phyloP scores from a whole-genome alignment of 169 alveolate species.

The Cryptosporidium canis region DNA sequence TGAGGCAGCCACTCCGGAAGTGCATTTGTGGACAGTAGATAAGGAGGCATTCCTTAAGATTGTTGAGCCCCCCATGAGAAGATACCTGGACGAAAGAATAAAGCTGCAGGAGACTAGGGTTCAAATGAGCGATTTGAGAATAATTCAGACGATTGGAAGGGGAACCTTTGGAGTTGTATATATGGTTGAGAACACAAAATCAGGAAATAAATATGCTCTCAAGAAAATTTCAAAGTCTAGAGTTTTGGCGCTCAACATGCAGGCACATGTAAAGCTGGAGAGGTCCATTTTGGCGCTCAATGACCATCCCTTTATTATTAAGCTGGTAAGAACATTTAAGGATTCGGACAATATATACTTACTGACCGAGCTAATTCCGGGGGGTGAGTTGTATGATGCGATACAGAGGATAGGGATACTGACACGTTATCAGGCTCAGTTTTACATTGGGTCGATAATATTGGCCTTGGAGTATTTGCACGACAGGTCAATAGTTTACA shows the following conservation, averaged over 20 bases:
- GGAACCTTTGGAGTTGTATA: constrained; percentile 92
- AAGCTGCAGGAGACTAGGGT: constrained; percentile 90
- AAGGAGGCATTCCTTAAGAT: constrained; percentile 85
- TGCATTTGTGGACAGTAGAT: constrained; percentile 87
- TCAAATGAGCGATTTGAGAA: constrained; percentile 84
- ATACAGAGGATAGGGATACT: constrained; percentile 89
- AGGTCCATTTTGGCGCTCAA: constrained; percentile 92
- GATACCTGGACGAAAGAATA: constrained; percentile 89
- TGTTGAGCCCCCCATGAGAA: constrained; percentile 84
- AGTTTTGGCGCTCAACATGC: constrained; percentile 84
- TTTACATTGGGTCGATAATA: constrained; percentile 89
- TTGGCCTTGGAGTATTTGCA: constrained; percentile 92
- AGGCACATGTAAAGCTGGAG: constrained; percentile 88
- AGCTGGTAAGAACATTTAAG: constrained; percentile 90
- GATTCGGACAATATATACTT: constrained; percentile 89
- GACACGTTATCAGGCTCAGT: constrained; percentile 89
- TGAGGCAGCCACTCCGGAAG: constrained; percentile 76
- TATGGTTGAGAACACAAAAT: constrained; percentile 83
- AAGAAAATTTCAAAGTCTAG: constrained; percentile 87
- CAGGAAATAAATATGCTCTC: constrained; percentile 88
- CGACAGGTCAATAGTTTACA: constrained; percentile 91
- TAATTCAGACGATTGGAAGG: constrained; percentile 84
- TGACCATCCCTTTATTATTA: constrained; percentile 94
- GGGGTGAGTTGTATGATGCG: constrained; percentile 94
- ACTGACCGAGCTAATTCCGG: constrained; percentile 91